A percentile compares a stretch with the other conserved stretches of the same genome.
Conservation (phyloP, 2,329 filamentous ascomycete genomes). For the Aspergillus tubingensis region DNA sequence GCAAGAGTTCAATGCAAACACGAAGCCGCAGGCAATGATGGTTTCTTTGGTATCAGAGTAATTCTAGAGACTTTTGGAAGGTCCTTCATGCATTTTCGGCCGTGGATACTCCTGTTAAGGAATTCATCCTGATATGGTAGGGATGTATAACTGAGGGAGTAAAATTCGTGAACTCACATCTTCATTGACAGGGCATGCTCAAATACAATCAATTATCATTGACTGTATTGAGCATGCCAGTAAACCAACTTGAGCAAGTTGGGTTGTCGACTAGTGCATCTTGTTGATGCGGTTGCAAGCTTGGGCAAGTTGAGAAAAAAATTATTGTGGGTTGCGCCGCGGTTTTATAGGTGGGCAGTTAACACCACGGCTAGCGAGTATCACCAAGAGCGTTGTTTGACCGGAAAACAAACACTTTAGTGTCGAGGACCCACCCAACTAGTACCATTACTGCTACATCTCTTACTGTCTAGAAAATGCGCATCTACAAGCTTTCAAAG, state of each 20-base stretch:
- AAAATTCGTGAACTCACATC: too few relatives aligned
- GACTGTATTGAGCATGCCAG: neutral
- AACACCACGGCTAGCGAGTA: constrained; percentile 18
- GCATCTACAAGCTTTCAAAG: neutral
- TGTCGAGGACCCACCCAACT: neutral
- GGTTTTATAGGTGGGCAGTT: constrained; percentile 21
- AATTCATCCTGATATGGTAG: too few relatives aligned
- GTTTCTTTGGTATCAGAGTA: too few relatives aligned
- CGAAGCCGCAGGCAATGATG: too few relatives aligned
- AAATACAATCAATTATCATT: neutral
- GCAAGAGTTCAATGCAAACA: too few relatives aligned
- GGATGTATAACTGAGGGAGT: too few relatives aligned
- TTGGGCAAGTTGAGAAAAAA: constrained; percentile 19
- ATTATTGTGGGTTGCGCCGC: constrained; percentile 22
- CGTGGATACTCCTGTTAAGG: too few relatives aligned
- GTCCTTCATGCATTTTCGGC: too few relatives aligned
- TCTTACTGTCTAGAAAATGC: too few relatives aligned
- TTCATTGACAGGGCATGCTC: too few relatives aligned
- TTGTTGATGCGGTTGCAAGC: constrained; percentile 18
- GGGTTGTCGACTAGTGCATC: neutral
- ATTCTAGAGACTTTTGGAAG: too few relatives aligned
- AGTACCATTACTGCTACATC: neutral
- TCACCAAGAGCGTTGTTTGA: constrained; percentile 22
- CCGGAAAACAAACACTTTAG: constrained; percentile 15
- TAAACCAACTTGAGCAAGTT: neutral